A percentile compares a stretch with the other conserved stretches of the same genome.
These are phyloP conservation scores for Leccinum subatratum DNA, from an alignment of 1,284 basidiomycete species.

Conservation along the genomic window DNA sequence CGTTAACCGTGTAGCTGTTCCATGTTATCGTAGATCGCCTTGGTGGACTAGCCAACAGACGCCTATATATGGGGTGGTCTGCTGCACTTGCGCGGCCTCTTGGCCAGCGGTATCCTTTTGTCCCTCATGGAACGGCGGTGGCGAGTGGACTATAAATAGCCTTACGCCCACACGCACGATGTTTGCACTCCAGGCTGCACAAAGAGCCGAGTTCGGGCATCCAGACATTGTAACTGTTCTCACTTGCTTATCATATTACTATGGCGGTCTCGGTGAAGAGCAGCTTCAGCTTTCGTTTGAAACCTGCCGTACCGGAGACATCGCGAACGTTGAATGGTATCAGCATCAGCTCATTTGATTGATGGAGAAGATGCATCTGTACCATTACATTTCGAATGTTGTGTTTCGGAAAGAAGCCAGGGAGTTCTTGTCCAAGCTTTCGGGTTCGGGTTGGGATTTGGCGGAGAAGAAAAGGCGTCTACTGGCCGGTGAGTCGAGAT, in stretches of 20 bases:
- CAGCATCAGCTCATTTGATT: slow-evolving; percentile 40
- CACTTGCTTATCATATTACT: slow-evolving; percentile 52
- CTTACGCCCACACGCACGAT: slow-evolving; percentile 42
- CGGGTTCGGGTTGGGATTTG: slow-evolving; percentile 52
- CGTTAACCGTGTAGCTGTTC: slow-evolving; percentile 42
- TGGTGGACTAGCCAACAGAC: slow-evolving; percentile 42
- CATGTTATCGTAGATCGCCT: slow-evolving; percentile 43
- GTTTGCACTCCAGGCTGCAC: slow-evolving; percentile 44
- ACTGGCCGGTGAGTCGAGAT: slow-evolving; percentile 18
- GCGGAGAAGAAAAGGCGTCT: slow-evolving; percentile 36
- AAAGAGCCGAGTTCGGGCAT: slow-evolving; percentile 52
- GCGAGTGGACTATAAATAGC: slow-evolving; percentile 53
- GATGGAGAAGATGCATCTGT: slow-evolving; percentile 29
- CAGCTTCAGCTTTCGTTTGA: slow-evolving; percentile 41
- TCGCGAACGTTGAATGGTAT: slow-evolving; percentile 36
- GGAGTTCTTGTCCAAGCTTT: slow-evolving; percentile 20
- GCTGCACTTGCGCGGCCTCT: slow-evolving; percentile 42
- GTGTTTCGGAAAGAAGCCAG: slow-evolving; percentile 35
- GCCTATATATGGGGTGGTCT: slow-evolving; percentile 33
- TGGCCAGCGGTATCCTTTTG: slow-evolving; percentile 40
- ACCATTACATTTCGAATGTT: slow-evolving; percentile 42
- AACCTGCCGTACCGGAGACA: slow-evolving; percentile 24
- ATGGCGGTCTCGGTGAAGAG: slow-evolving; percentile 39
- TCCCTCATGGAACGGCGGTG: slow-evolving; percentile 43
- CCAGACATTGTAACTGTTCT: slow-evolving; percentile 47